Evolutionary conservation across 2,329 filamentous ascomycete species (phyloP).

Genomic region (Colletotrichum melonis): DNA sequence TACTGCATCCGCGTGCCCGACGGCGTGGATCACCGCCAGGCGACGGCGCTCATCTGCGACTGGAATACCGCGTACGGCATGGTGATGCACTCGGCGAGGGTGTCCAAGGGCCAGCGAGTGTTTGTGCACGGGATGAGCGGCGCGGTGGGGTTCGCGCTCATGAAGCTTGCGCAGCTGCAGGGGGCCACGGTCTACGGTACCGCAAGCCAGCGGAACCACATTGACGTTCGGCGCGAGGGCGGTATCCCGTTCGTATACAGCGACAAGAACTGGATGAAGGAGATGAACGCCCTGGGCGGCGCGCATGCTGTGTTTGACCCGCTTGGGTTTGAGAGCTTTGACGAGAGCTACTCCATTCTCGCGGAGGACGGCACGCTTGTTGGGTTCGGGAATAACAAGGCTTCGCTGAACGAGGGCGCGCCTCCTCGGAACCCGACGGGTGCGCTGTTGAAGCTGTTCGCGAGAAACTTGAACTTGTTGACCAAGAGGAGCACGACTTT

Average conservation of each 20-base stretch:
- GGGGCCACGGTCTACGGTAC: slow-evolving; percentile 64
- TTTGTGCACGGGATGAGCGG: slow-evolving; percentile 65
- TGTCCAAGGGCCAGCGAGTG: slow-evolving; percentile 56
- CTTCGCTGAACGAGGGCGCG: slow-evolving; percentile 41
- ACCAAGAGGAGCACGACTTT: slow-evolving; percentile 46
- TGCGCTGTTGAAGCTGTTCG: slow-evolving; percentile 48
- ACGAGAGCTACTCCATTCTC: slow-evolving; percentile 60
- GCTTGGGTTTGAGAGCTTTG: slow-evolving; percentile 61
- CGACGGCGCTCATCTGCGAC: slow-evolving; percentile 55
- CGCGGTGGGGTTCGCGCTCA: slow-evolving; percentile 58
- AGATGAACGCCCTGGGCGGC: slow-evolving; percentile 57
- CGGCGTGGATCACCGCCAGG: slow-evolving; percentile 52
- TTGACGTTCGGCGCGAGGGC: slow-evolving; percentile 49
- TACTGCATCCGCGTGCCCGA: slow-evolving; percentile 55
- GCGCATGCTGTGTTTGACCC: slow-evolving; percentile 61
- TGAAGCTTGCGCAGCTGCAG: slow-evolving; percentile 52
- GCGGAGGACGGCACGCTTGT: slow-evolving; percentile 50
- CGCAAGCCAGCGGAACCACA: slow-evolving; percentile 58
- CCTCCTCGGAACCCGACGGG: slow-evolving; percentile 47
- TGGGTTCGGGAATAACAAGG: slow-evolving; percentile 51
- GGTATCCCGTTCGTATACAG: slow-evolving; percentile 58
- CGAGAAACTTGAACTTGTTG: slow-evolving; percentile 30
- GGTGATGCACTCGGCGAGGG: slow-evolving; percentile 50
- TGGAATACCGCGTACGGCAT: slow-evolving; percentile 57
- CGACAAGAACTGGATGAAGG: slow-evolving; percentile 60